These are phyloP conservation scores for Tilletia walkeri DNA, from an alignment of 1,284 basidiomycete genomes.

Conservation along the genomic window DNA sequence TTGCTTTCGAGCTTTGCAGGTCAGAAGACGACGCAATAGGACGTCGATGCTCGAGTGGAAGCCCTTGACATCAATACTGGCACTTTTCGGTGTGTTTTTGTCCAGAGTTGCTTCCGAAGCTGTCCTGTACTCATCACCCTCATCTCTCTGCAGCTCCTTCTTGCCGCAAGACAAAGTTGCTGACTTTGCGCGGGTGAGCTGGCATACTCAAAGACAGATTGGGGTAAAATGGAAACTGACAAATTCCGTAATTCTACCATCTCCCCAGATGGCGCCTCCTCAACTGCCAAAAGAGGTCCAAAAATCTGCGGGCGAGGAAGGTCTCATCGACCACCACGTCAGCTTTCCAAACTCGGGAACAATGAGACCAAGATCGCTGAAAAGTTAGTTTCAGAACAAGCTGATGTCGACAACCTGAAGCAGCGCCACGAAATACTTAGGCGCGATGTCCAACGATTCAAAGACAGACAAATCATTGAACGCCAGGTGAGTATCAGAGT, in stretches of 20 bases:
- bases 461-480: slow-evolving; percentile 48
- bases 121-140: neutral
- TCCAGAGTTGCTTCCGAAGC: slow-evolving; percentile 5
- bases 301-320: slow-evolving; percentile 78
- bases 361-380: slow-evolving; percentile 27
- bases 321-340: slow-evolving; percentile 78
- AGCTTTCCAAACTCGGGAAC: slow-evolving; percentile 38
- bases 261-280: slow-evolving; percentile 70
- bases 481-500: slow-evolving; percentile 21
- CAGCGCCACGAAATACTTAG: slow-evolving; percentile 50
- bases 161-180: slow-evolving; percentile 95
- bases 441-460: slow-evolving; percentile 50
- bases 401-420: slow-evolving; percentile 43
- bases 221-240: too few species aligned
- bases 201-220: neutral
- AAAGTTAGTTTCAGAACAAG: slow-evolving; percentile 31
- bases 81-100: slow-evolving; percentile 74
- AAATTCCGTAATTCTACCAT: neutral
- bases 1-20: slow-evolving; percentile 60
- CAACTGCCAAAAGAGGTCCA: slow-evolving; percentile 85
- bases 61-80: slow-evolving; percentile 83
- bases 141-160: slow-evolving; percentile 64
- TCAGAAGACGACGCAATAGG: slow-evolving; percentile 63
- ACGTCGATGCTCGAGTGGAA: slow-evolving; percentile 69
- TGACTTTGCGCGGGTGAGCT: slow-evolving; percentile 70